phyloP scores from a whole-genome alignment of 2,329 filamentous ascomycete genomes.

The Pseudonectria buxi region DNA sequence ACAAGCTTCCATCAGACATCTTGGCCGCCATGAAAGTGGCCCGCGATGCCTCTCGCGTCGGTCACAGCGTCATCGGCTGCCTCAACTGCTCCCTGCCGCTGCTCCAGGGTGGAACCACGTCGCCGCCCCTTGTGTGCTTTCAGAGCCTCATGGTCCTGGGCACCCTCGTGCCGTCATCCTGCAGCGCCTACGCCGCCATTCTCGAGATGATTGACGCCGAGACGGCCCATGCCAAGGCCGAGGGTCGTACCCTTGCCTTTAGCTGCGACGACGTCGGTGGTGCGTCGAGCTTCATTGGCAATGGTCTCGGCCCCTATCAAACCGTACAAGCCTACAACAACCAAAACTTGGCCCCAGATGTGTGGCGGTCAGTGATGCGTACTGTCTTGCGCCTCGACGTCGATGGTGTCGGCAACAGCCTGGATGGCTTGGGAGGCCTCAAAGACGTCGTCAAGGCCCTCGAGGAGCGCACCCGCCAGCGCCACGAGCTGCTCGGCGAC shows the following conservation, averaged over 20 bases:
- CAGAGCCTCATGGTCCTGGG: conserved; percentile 55
- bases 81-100: conserved; percentile 38
- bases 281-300: conserved; percentile 34
- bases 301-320: conserved; percentile 20
- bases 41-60: conserved; percentile 40
- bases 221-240: conserved; percentile 35
- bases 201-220: conserved; percentile 50
- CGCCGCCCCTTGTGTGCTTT: conserved; percentile 41
- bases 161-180: conserved; percentile 50
- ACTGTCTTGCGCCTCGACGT: conserved; percentile 51
- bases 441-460: conserved; percentile 48
- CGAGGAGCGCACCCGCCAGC: conserved; percentile 40
- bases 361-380: conserved; percentile 49
- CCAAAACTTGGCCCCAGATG: conserved; percentile 40
- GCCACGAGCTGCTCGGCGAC: conserved; percentile 45
- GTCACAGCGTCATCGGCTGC: conserved; percentile 47
- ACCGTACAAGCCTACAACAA: conserved; percentile 30
- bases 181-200: conserved; percentile 50
- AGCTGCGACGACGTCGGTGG: conserved; percentile 42
- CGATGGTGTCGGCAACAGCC: conserved; percentile 40
- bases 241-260: conserved; percentile 38
- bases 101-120: conserved; percentile 26
- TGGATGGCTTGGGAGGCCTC: conserved; percentile 34
- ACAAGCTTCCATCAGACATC: conserved; percentile 38
- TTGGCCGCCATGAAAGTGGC: conserved; percentile 40